phyloP scores from a whole-genome alignment of 805 yeast genomes.

The Teunomyces lycoperdinae region DNA sequence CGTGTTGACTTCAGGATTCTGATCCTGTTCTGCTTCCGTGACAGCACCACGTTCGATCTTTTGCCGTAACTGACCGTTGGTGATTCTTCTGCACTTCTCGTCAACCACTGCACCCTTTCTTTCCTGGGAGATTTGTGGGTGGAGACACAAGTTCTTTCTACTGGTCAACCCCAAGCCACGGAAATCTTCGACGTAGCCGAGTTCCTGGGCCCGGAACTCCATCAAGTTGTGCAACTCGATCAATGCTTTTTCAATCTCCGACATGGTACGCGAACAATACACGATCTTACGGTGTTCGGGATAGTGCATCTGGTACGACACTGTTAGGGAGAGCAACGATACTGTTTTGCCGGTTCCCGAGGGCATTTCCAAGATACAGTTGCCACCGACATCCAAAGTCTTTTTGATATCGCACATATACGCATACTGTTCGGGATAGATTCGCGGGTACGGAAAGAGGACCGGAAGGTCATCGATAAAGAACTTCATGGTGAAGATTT shows the following conservation, averaged over 20 bases:
- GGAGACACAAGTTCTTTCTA: slow-evolving; percentile 90
- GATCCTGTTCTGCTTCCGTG: slow-evolving; percentile 53
- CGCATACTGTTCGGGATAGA: slow-evolving; percentile 97
- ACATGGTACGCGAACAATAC: slow-evolving; percentile 99
- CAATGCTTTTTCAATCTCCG: slow-evolving; percentile 96
- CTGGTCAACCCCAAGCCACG: slow-evolving; percentile 92
- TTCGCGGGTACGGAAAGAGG: slow-evolving; percentile 91
- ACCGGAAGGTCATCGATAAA: slow-evolving; percentile 95
- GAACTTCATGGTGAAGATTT: slow-evolving; percentile 52
- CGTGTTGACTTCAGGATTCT: slow-evolving; percentile 25
- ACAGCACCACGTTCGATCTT: slow-evolving; percentile 49
- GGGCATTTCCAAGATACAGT: slow-evolving; percentile 97
- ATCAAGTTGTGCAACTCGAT: slow-evolving; percentile 85
- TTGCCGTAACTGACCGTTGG: slow-evolving; percentile 82
- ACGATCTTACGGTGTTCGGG: slow-evolving; percentile 93
- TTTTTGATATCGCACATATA: slow-evolving; percentile 95
- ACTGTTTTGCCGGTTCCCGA: slow-evolving; percentile 99
- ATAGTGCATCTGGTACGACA: slow-evolving; percentile 92
- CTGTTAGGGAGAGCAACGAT: slow-evolving; percentile 83
- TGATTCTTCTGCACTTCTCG: slow-evolving; percentile 92
- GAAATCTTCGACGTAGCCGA: slow-evolving; percentile 87
- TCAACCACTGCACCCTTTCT: slow-evolving; percentile 90
- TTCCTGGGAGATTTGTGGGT: slow-evolving; percentile 84
- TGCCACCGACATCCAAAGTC: slow-evolving; percentile 94
- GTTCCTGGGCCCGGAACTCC: slow-evolving; percentile 78